Conservation (phyloP, 192 early-diverging fungal species). For the Rhizophagus clarus region DNA sequence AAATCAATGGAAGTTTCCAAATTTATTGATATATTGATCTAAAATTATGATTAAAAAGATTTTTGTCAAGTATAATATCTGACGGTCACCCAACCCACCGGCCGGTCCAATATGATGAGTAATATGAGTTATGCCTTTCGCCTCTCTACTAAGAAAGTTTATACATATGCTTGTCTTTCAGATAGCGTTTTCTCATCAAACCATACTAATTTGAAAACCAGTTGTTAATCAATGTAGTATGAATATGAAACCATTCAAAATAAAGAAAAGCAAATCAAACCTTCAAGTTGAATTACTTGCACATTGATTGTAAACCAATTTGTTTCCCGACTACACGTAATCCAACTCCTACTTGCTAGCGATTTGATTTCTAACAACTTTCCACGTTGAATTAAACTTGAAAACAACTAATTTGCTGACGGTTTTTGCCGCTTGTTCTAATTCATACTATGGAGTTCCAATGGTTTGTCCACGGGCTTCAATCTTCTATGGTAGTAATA, state of each 20-base stretch:
- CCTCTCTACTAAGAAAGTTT: constrained; percentile 24
- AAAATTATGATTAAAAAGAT: constrained; percentile 18
- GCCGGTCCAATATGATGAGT: too few relatives aligned
- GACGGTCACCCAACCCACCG: too few relatives aligned
- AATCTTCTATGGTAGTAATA: too few relatives aligned
- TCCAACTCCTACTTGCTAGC: too few relatives aligned
- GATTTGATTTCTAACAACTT: too few relatives aligned
- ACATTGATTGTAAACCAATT: constrained; percentile 22
- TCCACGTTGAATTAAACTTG: too few relatives aligned
- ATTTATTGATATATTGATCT: constrained; percentile 18
- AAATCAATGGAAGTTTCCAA: neutral
- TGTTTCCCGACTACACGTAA: constrained; percentile 6
- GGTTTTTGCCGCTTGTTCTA: too few relatives aligned
- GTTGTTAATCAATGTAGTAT: constrained; percentile 22
- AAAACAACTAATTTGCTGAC: too few relatives aligned
- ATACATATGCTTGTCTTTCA: constrained; percentile 20
- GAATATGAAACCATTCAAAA: constrained; percentile 19
- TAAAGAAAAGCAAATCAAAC: constrained; percentile 23
- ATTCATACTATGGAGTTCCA: too few relatives aligned
- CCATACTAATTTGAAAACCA: constrained; percentile 22
- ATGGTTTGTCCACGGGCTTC: too few relatives aligned
- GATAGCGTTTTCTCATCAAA: constrained; percentile 16
- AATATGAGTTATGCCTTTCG: constrained; percentile 13
- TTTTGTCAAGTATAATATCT: constrained; percentile 20
- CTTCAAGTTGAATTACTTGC: constrained; percentile 19